Evolutionary conservation across 2,329 filamentous ascomycete genomes (phyloP).

Genomic region (Stagonosporopsis rhizophila): DNA sequence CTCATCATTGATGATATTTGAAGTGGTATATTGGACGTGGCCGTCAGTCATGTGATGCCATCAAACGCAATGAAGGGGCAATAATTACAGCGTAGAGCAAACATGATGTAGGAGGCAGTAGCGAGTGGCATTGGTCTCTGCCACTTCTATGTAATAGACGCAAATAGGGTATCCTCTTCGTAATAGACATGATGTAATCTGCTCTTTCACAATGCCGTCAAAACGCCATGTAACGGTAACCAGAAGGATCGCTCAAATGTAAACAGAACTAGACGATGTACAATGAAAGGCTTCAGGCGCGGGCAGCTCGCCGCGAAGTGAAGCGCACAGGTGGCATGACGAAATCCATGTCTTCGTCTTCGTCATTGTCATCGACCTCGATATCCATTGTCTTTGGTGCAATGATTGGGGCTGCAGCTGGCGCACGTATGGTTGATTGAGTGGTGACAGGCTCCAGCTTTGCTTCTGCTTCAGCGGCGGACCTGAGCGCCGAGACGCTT

Average conservation of each 20-base stretch:
- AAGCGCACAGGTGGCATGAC: slow-evolving; percentile 48
- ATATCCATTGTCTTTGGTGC: slow-evolving; percentile 39
- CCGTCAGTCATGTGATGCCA: neutral
- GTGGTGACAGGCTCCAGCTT: slow-evolving; percentile 14
- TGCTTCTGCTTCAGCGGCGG: slow-evolving; percentile 7
- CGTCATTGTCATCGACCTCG: slow-evolving; percentile 45
- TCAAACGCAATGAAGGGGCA: neutral
- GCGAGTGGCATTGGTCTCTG: neutral
- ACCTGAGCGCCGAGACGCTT: slow-evolving; percentile 17
- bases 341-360: slow-evolving; percentile 43
- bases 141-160: neutral
- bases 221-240: slow-evolving; percentile 8
- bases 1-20: neutral
- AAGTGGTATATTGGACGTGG: slow-evolving; percentile 9
- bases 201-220: slow-evolving; percentile 3
- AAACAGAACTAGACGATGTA: slow-evolving; percentile 18
- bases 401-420: slow-evolving; percentile 9
- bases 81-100: slow-evolving; percentile 1
- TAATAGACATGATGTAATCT: slow-evolving; percentile 7
- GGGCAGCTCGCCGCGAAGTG: slow-evolving; percentile 38
- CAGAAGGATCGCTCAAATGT: slow-evolving; percentile 41
- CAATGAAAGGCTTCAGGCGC: slow-evolving; percentile 15
- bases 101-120: neutral
- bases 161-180: slow-evolving; percentile 15
- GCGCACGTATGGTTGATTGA: slow-evolving; percentile 6